Conservation (phyloP, 2,329 filamentous ascomycete species). For the Colletotrichum sojae region DNA sequence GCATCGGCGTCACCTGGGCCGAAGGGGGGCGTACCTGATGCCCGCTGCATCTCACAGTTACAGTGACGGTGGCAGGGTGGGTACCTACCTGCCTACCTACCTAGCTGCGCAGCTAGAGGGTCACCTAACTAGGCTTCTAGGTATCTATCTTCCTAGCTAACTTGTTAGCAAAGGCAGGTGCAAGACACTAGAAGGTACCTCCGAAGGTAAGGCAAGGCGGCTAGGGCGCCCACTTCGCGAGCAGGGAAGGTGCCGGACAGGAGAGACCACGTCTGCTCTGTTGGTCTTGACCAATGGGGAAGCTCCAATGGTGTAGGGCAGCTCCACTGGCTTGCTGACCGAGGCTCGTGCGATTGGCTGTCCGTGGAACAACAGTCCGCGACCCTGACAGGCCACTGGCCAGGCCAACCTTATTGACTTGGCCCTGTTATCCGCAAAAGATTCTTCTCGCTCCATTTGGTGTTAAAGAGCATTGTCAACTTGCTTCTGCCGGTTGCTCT, state of each 20-base stretch:
- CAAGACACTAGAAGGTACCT: too few relatives aligned
- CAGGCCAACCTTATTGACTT: slow-evolving; percentile 18
- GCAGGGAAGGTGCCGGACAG: slow-evolving; percentile 30
- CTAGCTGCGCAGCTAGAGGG: neutral
- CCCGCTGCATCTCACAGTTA: too few relatives aligned
- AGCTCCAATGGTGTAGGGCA: slow-evolving; percentile 6
- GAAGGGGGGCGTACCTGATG: neutral
- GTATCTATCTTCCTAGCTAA: too few relatives aligned
- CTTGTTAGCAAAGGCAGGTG: too few relatives aligned
- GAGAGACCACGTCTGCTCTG: slow-evolving; percentile 6
- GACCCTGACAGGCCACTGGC: slow-evolving; percentile 1
- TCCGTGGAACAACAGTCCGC: neutral
- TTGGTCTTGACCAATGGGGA: slow-evolving; percentile 23
- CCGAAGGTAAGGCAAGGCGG: too few relatives aligned
- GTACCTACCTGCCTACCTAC: too few relatives aligned
- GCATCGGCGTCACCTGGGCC: slow-evolving; percentile 20
- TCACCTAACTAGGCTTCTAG: too few relatives aligned
- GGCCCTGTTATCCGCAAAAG: neutral
- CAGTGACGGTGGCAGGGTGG: neutral
- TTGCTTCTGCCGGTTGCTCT: too few relatives aligned
- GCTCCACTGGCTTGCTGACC: slow-evolving; percentile 16
- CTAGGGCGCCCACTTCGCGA: too few relatives aligned
- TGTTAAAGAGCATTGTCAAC: too few relatives aligned
- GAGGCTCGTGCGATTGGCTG: slow-evolving; percentile 21
- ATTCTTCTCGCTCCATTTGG: too few relatives aligned